Evolutionary conservation across 2,329 filamentous ascomycete genomes (phyloP).

Genomic region (Didymella pomorum): DNA sequence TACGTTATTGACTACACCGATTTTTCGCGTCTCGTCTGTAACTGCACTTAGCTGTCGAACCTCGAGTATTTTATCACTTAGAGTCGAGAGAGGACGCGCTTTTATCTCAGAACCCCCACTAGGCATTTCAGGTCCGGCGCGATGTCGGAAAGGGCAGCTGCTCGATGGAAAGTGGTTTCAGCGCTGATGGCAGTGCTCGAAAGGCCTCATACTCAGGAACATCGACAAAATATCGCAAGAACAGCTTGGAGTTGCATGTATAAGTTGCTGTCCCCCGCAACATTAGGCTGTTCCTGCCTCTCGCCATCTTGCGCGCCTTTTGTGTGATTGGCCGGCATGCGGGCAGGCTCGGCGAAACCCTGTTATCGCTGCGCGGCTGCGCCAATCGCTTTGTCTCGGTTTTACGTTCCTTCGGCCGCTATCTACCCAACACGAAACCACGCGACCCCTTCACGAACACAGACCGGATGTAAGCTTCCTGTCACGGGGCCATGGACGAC

Average conservation of each 20-base stretch:
- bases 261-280: slow-evolving; percentile 16
- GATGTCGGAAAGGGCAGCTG: slow-evolving; percentile 34
- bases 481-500: not conserved
- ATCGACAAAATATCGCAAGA: slow-evolving; percentile 8
- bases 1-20: slow-evolving; percentile 47
- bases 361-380: slow-evolving; percentile 5
- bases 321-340: slow-evolving; percentile 16
- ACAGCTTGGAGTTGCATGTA: slow-evolving; percentile 16
- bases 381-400: slow-evolving; percentile 21
- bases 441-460: slow-evolving; percentile 9
- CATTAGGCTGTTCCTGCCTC: slow-evolving; percentile 23
- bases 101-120: slow-evolving; percentile 42
- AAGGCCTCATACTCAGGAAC: not conserved
- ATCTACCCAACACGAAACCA: slow-evolving; percentile 12
- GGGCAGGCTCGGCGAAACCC: slow-evolving; percentile 11
- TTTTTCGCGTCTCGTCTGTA: slow-evolving; percentile 37
- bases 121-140: slow-evolving; percentile 36
- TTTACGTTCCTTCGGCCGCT: slow-evolving; percentile 3
- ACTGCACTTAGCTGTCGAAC: slow-evolving; percentile 42
- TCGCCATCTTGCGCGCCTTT: slow-evolving; percentile 3
- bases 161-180: slow-evolving; percentile 4
- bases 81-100: slow-evolving; percentile 35
- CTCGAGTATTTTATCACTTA: slow-evolving; percentile 43
- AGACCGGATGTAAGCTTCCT: slow-evolving; percentile 9
- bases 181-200: not conserved